phyloP scores from a whole-genome alignment of 129 eudicot species.

The Ambrosia trifida region DNA sequence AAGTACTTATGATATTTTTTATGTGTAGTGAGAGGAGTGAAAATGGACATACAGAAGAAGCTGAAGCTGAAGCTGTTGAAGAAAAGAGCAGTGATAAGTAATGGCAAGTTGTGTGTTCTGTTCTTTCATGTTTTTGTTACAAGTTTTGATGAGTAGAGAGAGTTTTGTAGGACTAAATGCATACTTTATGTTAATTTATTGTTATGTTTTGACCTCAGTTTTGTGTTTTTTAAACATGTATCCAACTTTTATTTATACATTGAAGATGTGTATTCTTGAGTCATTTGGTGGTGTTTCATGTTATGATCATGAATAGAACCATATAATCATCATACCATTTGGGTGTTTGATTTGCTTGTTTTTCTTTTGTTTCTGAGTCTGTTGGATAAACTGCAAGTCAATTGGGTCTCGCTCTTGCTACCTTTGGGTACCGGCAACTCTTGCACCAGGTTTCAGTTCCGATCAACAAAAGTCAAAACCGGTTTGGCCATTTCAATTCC shows the following conservation, averaged over 20 bases:
- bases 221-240: constrained; percentile 37
- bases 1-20: not conserved
- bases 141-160: constrained; percentile 34
- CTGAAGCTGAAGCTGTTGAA: constrained; percentile 23
- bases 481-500: too few species aligned
- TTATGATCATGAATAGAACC: not conserved
- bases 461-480: too few species aligned
- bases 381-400: too few species aligned
- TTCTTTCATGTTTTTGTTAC: constrained; percentile 26
- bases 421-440: too few species aligned
- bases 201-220: constrained; percentile 28
- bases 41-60: constrained; percentile 51
- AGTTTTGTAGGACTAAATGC: constrained; percentile 34
- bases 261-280: not conserved
- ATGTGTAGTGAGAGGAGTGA: constrained; percentile 51
- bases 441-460: too few species aligned
- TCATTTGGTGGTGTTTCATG: constrained; percentile 13
- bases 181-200: constrained; percentile 26
- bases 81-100: constrained; percentile 33
- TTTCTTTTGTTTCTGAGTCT: too few species aligned
- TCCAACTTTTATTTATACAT: constrained; percentile 12
- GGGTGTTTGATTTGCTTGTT: constrained; percentile 33
- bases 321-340: constrained; percentile 9
- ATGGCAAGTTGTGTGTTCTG: constrained; percentile 20
- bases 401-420: too few species aligned